phyloP scores from a whole-genome alignment of 2,329 filamentous ascomycete species.

The Diaporthe sp. region DNA sequence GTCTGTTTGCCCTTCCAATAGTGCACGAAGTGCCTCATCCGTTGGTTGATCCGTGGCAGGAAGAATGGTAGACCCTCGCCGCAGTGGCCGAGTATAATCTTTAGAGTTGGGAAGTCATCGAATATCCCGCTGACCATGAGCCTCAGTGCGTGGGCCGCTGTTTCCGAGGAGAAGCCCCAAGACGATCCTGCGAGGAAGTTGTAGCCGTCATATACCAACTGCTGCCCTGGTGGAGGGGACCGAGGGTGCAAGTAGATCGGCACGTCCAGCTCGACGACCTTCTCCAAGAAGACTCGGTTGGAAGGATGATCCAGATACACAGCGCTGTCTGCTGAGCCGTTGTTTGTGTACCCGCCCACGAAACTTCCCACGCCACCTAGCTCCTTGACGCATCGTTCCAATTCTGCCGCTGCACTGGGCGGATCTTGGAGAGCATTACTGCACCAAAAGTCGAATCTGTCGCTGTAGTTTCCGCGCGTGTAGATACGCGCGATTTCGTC shows the following conservation, averaged over 20 bases:
- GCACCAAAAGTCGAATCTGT: constrained; percentile 39
- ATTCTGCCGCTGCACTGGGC: constrained; percentile 34
- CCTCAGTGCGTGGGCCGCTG: constrained; percentile 35
- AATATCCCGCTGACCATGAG: constrained; percentile 39
- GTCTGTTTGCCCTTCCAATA: constrained; percentile 8
- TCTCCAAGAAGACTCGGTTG: constrained; percentile 16
- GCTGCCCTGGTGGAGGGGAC: constrained; percentile 15
- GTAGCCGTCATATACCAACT: constrained; percentile 14
- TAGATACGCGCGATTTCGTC: constrained; percentile 35
- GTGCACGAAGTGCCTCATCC: constrained; percentile 6
- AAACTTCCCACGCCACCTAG: constrained; percentile 34
- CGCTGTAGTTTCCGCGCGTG: constrained; percentile 31
- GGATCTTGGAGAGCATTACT: constrained; percentile 37
- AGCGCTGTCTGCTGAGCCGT: constrained; percentile 7
- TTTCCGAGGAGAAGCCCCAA: constrained; percentile 28
- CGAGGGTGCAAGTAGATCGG: constrained; percentile 30
- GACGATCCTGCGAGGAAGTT: constrained; percentile 7
- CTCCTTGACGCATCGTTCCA: constrained; percentile 37
- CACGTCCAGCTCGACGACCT: constrained; percentile 28
- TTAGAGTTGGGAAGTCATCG: constrained; percentile 37
- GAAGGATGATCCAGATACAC: constrained; percentile 26
- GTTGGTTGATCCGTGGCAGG: constrained; percentile 31
- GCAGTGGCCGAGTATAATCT: constrained; percentile 39
- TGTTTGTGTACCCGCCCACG: constrained; percentile 33
- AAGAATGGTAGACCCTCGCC: constrained; percentile 39